Evolutionary conservation across 495 filamentous ascomycete species (phyloP).

Genomic region (Hypoxylon cercidicola): DNA sequence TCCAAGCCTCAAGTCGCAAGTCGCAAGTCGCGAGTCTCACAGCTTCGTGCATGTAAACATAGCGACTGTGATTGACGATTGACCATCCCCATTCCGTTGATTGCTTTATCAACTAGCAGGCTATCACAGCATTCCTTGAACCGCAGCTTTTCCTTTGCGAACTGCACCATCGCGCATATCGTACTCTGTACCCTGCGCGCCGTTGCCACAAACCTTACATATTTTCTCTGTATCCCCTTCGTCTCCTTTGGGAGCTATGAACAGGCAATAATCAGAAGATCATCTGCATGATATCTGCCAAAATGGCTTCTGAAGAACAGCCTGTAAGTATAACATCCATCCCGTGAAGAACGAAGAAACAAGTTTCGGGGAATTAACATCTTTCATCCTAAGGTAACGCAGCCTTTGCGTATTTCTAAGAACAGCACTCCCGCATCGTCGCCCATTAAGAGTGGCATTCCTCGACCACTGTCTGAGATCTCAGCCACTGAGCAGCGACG

Average conservation of each 20-base stretch:
- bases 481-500: constrained; percentile 65
- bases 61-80: constrained; percentile 11
- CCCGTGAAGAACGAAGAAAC: constrained; percentile 17
- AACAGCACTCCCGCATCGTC: constrained; percentile 54
- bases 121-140: constrained; percentile 23
- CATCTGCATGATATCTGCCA: constrained; percentile 13
- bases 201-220: constrained; percentile 13
- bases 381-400: constrained; percentile 43
- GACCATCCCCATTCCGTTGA: background rate
- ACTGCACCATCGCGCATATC: constrained; percentile 11
- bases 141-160: constrained; percentile 6
- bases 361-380: constrained; percentile 5
- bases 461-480: constrained; percentile 67
- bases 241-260: constrained; percentile 30
- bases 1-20: background rate
- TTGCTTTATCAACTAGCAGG: constrained; percentile 16
- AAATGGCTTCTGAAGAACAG: constrained; percentile 53
- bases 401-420: constrained; percentile 69
- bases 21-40: too few relatives aligned
- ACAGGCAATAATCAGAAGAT: constrained; percentile 17
- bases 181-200: constrained; percentile 5
- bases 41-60: constrained; percentile 29
- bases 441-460: constrained; percentile 59
- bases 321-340: constrained; percentile 48
- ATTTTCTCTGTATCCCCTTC: constrained; percentile 17